Conservation (phyloP, 2,329 filamentous ascomycete species). For the Nigrospora oryzae region DNA sequence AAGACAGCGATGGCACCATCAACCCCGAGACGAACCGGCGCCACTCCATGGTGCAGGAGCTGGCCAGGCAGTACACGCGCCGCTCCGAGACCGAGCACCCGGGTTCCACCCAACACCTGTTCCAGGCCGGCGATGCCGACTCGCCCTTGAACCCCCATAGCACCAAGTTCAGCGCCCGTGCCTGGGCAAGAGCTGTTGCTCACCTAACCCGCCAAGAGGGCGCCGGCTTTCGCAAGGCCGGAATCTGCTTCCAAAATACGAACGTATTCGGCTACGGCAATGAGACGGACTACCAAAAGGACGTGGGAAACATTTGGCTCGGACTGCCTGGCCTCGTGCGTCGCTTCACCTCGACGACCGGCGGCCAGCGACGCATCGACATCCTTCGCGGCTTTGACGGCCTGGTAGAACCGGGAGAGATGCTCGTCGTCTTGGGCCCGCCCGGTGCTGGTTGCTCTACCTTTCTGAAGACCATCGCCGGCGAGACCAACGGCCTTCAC, state of each 20-base stretch:
- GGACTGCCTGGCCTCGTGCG: too few relatives aligned
- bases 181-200: slow-evolving; percentile 54
- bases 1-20: too few relatives aligned
- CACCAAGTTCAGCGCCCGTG: slow-evolving; percentile 41
- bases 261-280: slow-evolving; percentile 61
- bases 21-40: slow-evolving; percentile 36
- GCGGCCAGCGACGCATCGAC: background rate
- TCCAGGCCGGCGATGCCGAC: slow-evolving; percentile 32
- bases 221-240: slow-evolving; percentile 53
- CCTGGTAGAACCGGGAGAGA: slow-evolving; percentile 48
- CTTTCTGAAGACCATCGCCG: slow-evolving; percentile 40
- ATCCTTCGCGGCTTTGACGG: slow-evolving; percentile 62
- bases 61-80: slow-evolving; percentile 46
- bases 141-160: slow-evolving; percentile 45
- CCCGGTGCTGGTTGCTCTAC: slow-evolving; percentile 41
- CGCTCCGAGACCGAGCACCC: slow-evolving; percentile 22
- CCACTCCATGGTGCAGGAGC: slow-evolving; percentile 41
- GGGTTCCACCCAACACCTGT: slow-evolving; percentile 35
- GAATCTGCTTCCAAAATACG: slow-evolving; percentile 58
- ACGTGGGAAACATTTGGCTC: slow-evolving; percentile 54
- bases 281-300: slow-evolving; percentile 63
- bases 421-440: slow-evolving; percentile 37
- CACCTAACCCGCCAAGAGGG: slow-evolving; percentile 30
- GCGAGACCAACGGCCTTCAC: slow-evolving; percentile 7
- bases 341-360: too few relatives aligned